Percentiles rank a stretch among this genome's conserved stretches.
phyloP scores from a whole-genome alignment of 768 basidiomycete species.

The Mycena rosella region DNA sequence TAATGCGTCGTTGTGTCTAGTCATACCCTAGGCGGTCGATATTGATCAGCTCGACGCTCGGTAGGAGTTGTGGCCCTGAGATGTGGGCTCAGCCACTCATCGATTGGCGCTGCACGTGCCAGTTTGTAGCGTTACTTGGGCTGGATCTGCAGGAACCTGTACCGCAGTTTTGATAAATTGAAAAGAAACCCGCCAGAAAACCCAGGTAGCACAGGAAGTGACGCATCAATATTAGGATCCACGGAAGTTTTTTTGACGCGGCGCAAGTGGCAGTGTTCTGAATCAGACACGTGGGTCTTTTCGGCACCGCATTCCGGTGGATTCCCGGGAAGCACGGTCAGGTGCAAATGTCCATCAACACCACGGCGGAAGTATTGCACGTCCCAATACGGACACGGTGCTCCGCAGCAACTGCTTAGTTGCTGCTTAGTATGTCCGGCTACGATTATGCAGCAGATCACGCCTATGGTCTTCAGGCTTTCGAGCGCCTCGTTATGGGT shows the following conservation, averaged over 20 bases:
- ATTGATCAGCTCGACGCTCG: too few relatives aligned
- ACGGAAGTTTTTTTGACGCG: neutral
- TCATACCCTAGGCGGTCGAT: too few relatives aligned
- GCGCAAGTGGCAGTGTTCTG: neutral
- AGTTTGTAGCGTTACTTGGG: neutral
- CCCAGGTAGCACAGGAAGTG: neutral
- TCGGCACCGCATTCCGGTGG: neutral
- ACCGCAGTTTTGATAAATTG: neutral
- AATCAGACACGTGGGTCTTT: neutral
- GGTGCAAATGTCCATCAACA: neutral
- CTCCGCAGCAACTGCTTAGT: neutral
- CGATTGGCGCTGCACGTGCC: neutral
- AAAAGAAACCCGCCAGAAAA: too few relatives aligned
- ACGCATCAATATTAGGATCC: neutral
- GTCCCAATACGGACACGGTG: neutral
- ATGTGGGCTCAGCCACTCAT: neutral
- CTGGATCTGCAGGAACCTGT: neutral
- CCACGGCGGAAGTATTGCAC: too few relatives aligned
- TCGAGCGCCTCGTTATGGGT: neutral
- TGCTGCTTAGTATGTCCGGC: too few relatives aligned
- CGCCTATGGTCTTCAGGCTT: neutral
- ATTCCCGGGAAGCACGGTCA: neutral
- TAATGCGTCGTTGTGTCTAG: too few relatives aligned
- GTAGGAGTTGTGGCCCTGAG: too few relatives aligned
- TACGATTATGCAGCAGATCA: slow-evolving; percentile 30